phyloP scores from a whole-genome alignment of 331 rosid genomes.

The Ulmus americana region DNA sequence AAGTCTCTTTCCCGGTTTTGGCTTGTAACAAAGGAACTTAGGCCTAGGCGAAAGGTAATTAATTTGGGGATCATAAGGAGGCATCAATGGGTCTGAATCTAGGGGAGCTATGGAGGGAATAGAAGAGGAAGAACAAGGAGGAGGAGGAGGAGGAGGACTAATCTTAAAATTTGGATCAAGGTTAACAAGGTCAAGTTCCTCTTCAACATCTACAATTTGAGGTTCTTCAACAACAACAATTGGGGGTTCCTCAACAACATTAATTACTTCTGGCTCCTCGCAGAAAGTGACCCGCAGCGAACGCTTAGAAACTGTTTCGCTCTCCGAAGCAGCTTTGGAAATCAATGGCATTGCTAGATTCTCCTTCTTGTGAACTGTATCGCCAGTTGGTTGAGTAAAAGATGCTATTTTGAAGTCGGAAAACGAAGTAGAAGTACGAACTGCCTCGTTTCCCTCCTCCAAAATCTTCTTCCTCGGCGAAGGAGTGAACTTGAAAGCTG shows the following conservation, averaged over 20 bases:
- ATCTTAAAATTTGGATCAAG: constrained; percentile 61
- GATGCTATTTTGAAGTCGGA: constrained; percentile 36
- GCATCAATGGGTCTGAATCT: constrained; percentile 53
- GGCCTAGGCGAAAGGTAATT: constrained; percentile 83
- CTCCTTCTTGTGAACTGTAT: constrained; percentile 5
- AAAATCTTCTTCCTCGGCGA: constrained; percentile 72
- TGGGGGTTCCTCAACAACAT: not conserved
- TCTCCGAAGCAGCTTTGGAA: constrained; percentile 24
- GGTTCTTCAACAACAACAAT: constrained; percentile 4
- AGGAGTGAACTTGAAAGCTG: constrained; percentile 53
- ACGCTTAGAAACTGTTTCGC: constrained; percentile 18
- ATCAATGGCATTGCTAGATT: constrained; percentile 8
- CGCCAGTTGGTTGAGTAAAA: constrained; percentile 3
- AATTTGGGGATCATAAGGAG: constrained; percentile 74
- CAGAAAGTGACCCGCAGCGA: not conserved
- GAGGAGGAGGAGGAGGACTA: constrained; percentile 43
- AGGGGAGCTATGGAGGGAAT: constrained; percentile 38
- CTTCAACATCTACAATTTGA: constrained; percentile 14
- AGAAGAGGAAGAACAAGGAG: constrained; percentile 22
- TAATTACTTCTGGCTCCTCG: not conserved
- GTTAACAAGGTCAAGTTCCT: constrained; percentile 49
- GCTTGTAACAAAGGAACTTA: constrained; percentile 71
- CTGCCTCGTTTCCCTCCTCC: constrained; percentile 54
- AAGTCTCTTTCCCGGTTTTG: constrained; percentile 36
- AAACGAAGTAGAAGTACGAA: constrained; percentile 26